A percentile compares a stretch with the other conserved stretches of the same genome.
These are phyloP conservation scores for Ilyonectria sp. DNA, from an alignment of 2,329 filamentous ascomycete genomes.

Conservation along the genomic window DNA sequence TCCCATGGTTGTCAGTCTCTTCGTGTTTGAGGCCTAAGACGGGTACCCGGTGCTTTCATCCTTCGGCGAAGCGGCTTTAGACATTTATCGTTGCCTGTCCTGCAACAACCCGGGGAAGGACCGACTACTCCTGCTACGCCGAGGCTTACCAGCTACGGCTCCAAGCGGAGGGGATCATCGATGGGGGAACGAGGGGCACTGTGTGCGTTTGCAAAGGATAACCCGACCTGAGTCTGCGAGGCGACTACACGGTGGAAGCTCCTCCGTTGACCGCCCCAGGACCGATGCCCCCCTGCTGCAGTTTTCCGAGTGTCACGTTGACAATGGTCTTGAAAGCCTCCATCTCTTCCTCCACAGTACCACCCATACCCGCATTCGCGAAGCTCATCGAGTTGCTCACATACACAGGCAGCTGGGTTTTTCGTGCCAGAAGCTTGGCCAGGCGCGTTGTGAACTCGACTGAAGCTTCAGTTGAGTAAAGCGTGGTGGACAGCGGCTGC, in stretches of 20 bases:
- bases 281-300: constrained; percentile 42
- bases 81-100: background rate
- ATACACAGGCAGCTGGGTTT: constrained; percentile 83
- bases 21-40: background rate
- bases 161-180: background rate
- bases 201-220: background rate
- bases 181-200: background rate
- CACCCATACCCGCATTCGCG: constrained; percentile 79
- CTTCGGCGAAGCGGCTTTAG: background rate
- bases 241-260: background rate
- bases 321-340: constrained; percentile 85
- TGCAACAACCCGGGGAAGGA: background rate
- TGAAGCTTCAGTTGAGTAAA: constrained; percentile 83
- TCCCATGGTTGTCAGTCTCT: background rate
- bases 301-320: constrained; percentile 68
- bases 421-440: constrained; percentile 85
- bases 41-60: background rate
- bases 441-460: constrained; percentile 90
- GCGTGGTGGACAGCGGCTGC: constrained; percentile 81
- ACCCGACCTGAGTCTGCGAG: background rate
- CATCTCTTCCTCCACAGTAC: constrained; percentile 94
- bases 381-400: constrained; percentile 91
- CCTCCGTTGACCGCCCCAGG: constrained; percentile 15
- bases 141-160: background rate
- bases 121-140: background rate